Base-by-base conservation (phyloP, 106 monocot genomes). In the Acanthochlamys bracteata region DNA sequence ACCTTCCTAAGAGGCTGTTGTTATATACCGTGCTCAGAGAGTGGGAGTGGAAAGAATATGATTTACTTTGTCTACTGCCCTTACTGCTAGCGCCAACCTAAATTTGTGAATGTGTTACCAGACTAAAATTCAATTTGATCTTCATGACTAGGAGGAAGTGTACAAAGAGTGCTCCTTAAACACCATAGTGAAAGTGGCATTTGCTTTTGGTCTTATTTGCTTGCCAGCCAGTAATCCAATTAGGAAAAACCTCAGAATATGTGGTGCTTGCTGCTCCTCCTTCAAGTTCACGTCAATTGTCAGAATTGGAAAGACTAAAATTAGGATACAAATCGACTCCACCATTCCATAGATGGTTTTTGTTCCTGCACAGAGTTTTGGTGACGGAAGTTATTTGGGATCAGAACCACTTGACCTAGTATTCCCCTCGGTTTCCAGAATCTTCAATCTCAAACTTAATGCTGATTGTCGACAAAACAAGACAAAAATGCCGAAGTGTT, bases 311-410 rank as follows among this genome's bases (percentile, higher is more conserved):
- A 60, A 82, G 61, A 82, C 82, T 39, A 78, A 82, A 41, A 64
- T 82, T 12, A 67, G 85, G 89, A 85, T 69, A 75, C 78, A 4
- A 86, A 90, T 62, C 52, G 85, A 33, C 85, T 83, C 66, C 90
- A 90, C 60, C 85, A 86, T 74, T 90, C 85, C 57, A 69, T 20
- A 2, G 25, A 43, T 39, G 85, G 89, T 1, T 68, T 16, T 0
- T 90, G 89, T 66, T 90, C 85, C 12, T 85, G 89, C 49, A 23
- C 59, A 24, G 82, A 83, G 26, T 90, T 82, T 41, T 85, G 89
- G 89, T 83, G 63, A 75, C 33, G 6, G 33, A 33, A 3, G 33
- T 1, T 33, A 33, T 33, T 33, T 33, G 1, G 33, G 33, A 33
- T 33, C 6, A 33, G 1, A 33, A 33, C 33, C 33, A 33, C 33